Percentiles rank a stretch among this genome's conserved stretches.
Evolutionary conservation across 768 basidiomycete species (phyloP).

Genomic region (Mycena vitilis): DNA sequence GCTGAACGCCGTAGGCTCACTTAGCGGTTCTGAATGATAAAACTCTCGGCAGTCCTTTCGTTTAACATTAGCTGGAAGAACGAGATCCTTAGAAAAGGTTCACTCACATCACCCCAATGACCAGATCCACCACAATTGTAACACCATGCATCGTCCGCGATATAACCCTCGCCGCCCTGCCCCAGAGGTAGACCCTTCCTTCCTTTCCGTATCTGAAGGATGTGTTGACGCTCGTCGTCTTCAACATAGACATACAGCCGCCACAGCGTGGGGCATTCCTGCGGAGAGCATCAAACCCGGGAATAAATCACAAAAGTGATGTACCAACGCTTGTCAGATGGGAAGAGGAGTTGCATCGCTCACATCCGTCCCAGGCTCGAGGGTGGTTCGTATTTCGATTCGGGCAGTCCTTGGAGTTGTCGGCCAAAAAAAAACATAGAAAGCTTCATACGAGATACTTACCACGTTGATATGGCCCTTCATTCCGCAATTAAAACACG

Average conservation of each 20-base stretch:
- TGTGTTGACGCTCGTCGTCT: constrained; percentile 60
- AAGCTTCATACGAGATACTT: not conserved
- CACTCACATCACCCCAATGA: constrained; percentile 83
- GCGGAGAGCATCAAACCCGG: constrained; percentile 1
- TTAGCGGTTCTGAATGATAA: constrained; percentile 53
- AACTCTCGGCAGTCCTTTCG: constrained; percentile 71
- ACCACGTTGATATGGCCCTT: constrained; percentile 84
- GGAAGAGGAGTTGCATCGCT: constrained; percentile 72
- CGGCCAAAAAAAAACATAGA: not conserved
- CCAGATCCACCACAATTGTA: constrained; percentile 81
- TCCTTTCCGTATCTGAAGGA: constrained; percentile 58
- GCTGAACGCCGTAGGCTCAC: constrained; percentile 77
- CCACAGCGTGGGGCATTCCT: constrained; percentile 91
- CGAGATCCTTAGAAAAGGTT: constrained; percentile 1
- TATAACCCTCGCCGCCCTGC: constrained; percentile 82
- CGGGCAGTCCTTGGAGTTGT: constrained; percentile 68
- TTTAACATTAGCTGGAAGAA: constrained; percentile 4
- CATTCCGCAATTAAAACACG: constrained; percentile 85
- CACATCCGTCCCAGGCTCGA: constrained; percentile 54
- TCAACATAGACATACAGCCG: constrained; percentile 80
- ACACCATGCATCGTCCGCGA: constrained; percentile 81
- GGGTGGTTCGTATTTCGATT: constrained; percentile 60
- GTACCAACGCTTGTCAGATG: constrained; percentile 73
- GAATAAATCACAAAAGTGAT: not conserved
- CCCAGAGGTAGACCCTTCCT: constrained; percentile 66